Evolutionary conservation across 257 asterid species (phyloP).

Genomic region (Nemophila menziesii): DNA sequence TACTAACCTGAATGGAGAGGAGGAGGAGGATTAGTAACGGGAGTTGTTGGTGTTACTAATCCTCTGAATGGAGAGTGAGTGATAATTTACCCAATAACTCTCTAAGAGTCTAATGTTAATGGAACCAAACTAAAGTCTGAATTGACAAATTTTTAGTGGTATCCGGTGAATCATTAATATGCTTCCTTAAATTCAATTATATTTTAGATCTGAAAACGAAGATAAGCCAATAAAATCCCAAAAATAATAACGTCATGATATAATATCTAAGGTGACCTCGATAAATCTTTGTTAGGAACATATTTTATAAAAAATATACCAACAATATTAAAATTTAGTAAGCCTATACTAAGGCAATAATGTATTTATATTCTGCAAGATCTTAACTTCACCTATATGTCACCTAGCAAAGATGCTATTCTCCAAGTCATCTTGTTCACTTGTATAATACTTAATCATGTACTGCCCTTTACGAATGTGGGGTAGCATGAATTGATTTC

Average conservation of each 20-base stretch:
- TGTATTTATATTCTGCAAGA: constrained; percentile 23
- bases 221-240: not conserved
- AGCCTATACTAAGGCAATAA: constrained; percentile 32
- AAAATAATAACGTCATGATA: not conserved
- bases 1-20: too few species aligned
- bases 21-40: too few species aligned
- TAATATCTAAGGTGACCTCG: not conserved
- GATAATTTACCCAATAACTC: too few species aligned
- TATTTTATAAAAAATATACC: constrained; percentile 18
- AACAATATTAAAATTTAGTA: constrained; percentile 18
- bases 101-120: too few species aligned
- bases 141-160: not conserved
- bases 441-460: not conserved
- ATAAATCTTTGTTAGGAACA: constrained; percentile 4
- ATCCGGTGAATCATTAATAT: constrained; percentile 3
- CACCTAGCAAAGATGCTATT: constrained; percentile 84
- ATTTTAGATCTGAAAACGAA: not conserved
- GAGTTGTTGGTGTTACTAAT: too few species aligned
- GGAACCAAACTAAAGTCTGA: not conserved
- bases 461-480: too few species aligned
- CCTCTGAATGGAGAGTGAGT: too few species aligned
- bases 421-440: constrained; percentile 9
- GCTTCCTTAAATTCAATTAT: not conserved
- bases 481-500: too few species aligned
- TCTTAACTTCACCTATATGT: constrained; percentile 46